phyloP scores from a whole-genome alignment of 805 yeast genomes.

The Lachancea kluyveri region DNA sequence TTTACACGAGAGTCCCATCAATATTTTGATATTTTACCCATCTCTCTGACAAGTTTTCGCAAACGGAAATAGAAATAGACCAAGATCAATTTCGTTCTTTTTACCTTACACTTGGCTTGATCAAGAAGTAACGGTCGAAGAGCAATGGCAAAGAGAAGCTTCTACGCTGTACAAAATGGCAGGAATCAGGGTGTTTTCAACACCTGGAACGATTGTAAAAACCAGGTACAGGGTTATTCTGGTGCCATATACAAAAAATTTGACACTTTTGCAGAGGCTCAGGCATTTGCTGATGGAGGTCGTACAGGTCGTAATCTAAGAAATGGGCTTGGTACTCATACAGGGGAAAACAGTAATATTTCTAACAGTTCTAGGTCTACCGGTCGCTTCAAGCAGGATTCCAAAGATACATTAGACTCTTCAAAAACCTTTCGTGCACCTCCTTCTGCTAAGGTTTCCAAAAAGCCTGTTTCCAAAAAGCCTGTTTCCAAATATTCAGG shows the following conservation, averaged over 20 bases:
- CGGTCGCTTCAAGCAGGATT: not conserved
- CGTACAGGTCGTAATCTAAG: not conserved
- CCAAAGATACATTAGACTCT: not conserved
- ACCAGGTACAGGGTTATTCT: conserved; percentile 47
- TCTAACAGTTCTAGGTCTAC: not conserved
- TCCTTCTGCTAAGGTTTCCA: conserved; percentile 3
- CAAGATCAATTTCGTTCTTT: too few relatives aligned
- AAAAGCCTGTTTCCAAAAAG: not conserved
- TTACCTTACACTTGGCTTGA: too few relatives aligned
- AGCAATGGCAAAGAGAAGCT: conserved; percentile 22
- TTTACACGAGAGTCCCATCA: too few relatives aligned
- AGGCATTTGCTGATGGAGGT: conserved; percentile 30
- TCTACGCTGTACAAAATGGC: conserved; percentile 54
- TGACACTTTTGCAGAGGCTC: conserved; percentile 42
- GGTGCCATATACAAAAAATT: conserved; percentile 58
- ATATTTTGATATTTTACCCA: too few relatives aligned
- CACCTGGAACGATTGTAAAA: conserved; percentile 53
- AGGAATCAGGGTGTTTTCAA: conserved; percentile 49
- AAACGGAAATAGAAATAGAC: too few relatives aligned
- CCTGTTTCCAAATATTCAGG: not conserved
- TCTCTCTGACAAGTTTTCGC: too few relatives aligned
- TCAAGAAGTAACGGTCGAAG: too few relatives aligned
- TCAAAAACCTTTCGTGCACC: conserved; percentile 1
- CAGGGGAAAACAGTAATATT: not conserved
- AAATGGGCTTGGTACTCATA: not conserved